Base-by-base conservation (phyloP, 257 asterid genomes). In the Solanum commersonii region DNA sequence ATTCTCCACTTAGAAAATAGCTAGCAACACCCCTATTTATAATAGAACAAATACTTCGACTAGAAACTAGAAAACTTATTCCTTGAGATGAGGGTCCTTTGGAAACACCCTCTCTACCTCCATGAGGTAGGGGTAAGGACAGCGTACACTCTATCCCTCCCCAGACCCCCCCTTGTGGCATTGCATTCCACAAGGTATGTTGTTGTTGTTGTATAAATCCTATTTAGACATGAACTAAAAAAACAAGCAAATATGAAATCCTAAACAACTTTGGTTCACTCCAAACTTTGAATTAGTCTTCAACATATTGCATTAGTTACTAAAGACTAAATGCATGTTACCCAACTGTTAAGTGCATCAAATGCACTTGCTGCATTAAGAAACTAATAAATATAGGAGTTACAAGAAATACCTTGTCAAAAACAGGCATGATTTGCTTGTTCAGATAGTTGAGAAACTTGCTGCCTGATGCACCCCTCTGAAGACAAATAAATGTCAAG, bases 401-500 rank as follows among this genome's bases (percentile, higher is more conserved):
- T 15, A 29, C 23, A 67, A 67, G 82, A 31, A 31, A 90, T 94
- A 96, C 99, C 98, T 97, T 95, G 91, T 97, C 99, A 92, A 96
- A 96, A 84, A 90, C 96, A 71, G 98, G 98, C 89, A 96, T 67
- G 46, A 97, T 95, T 90, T 97, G 97, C 93, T 95, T 94, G 83
- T 88, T 93, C 93, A 96, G 88, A 91, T 95, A 97, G 88, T 87
- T 95, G 92, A 96, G 90, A 92, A 96, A 97, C 92, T 95, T 97
- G 90, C 94, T 90, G 91, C 98, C 93, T 70, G 98, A 94, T 70
- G 98, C 98, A 74, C 98, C 98, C 91, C 96, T 94, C 99, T 97
- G 91, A 38, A 89, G 86, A 87, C 63, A 93, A n/a, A 88, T 8
- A 89, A 60, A 83, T 52, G 65, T n/a, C 67, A 77, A 37, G 70